Evolutionary conservation across 73 alveolate species (phyloP), one percentile per base, ranked within the genome.

Genomic region (Symbiodinium natans): DNA sequence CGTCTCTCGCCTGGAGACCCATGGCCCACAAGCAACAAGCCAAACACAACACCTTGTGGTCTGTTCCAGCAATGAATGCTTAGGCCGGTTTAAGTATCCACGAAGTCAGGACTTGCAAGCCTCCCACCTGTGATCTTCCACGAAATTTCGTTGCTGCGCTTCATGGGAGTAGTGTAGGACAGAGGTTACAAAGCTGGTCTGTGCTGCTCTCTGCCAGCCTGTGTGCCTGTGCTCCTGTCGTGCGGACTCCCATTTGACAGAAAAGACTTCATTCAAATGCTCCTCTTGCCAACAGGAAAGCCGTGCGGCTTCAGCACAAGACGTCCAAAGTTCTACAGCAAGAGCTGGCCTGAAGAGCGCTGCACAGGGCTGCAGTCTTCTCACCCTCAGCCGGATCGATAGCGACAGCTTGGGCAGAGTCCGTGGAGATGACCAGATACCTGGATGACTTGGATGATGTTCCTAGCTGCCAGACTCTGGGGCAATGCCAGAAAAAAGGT

Each of bases 351-450:
- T 86, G 33, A 39, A 86, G 41, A 40, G 63, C 36, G 36, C 10
- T 68, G 73, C 95, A 88, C 1, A 59, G 86, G 8, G 39, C 68
- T 38, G 71, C 73, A 63, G 71, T 88, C 82, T 88, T 88, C 43
- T 29, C n/a, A 31, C 86, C 41, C 33, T 88, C 95, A 46, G 71
- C 95, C 17, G 95, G 95, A n/a, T 88, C 95, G 33, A 88, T 59
- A 11, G 94, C 94, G 38, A 86, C 93, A 52, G 54, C 82, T 31
- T 15, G 29, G 39, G 29, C 92, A 15, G 23, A 82, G 10, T 27
- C 82, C 21, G 39, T n/a, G 33, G 39, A 31, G n/a, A 77, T 25
- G 41, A 23, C 48, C 33, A 33, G 31, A n/a, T 41, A 77, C 43
- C 43, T 33, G 46, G 25, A 83, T 25, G n/a, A 34, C 92, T 29